phyloP scores from a whole-genome alignment of 768 basidiomycete genomes.

The Amanita pallidorosea region DNA sequence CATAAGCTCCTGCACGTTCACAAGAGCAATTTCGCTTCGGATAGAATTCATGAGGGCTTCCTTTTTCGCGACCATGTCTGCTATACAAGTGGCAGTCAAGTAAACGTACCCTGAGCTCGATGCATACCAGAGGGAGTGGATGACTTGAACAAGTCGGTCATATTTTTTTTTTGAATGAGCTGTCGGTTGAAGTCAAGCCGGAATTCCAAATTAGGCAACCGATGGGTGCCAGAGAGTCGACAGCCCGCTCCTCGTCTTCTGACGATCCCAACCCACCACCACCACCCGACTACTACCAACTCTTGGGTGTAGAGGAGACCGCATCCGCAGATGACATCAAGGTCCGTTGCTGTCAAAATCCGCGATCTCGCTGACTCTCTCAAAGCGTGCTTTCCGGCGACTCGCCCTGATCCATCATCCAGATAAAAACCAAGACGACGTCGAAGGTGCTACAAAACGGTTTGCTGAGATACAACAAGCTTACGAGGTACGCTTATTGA shows the following conservation, averaged over 20 bases:
- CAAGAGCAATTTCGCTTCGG: constrained; percentile 57
- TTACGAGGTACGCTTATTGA: constrained; percentile 63
- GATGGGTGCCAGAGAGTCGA: constrained; percentile 69
- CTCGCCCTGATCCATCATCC: constrained; percentile 82
- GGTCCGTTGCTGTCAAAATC: constrained; percentile 23
- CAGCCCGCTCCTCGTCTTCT: constrained; percentile 14
- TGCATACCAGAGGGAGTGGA: constrained; percentile 20
- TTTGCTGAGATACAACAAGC: constrained; percentile 91
- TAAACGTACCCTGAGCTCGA: not conserved
- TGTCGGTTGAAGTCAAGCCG: not conserved
- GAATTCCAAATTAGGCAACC: constrained; percentile 2
- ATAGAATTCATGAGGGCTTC: constrained; percentile 54
- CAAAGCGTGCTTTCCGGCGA: constrained; percentile 70
- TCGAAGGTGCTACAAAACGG: constrained; percentile 77
- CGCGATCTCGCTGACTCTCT: not conserved
- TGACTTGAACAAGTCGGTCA: constrained; percentile 46
- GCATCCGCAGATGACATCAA: constrained; percentile 87
- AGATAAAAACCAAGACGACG: constrained; percentile 75
- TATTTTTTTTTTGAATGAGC: constrained; percentile 11
- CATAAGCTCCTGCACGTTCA: constrained; percentile 75
- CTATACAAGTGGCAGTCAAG: not conserved
- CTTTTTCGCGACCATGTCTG: constrained; percentile 38
- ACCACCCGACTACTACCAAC: constrained; percentile 65
- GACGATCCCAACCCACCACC: constrained; percentile 11
- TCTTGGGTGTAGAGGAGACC: constrained; percentile 71